Evolutionary conservation across 2,329 filamentous ascomycete species (phyloP), one percentile per base, ranked within the genome.

Genomic region (Fusarium dlaminii): DNA sequence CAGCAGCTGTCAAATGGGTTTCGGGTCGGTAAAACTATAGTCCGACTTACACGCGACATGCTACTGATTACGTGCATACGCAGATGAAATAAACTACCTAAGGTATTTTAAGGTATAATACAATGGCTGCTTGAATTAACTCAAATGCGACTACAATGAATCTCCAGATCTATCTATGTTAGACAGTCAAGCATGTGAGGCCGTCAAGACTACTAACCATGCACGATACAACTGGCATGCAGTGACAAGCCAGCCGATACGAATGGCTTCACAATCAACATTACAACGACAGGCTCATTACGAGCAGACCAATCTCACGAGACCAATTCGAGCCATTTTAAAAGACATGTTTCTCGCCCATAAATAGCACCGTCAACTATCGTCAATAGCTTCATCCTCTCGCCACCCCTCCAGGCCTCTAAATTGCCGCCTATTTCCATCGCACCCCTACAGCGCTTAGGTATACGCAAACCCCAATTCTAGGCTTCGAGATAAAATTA

Each of bases 21-120:
- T 24, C 58, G 67, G 76, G 2, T 4, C 76, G 76, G 76, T 34
- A 11, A 40, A 77, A 72, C 46, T 55, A 75, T 77, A 63, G 14
- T 72, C 71, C 76, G 76, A 74, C 73, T 78, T 74, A 72, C 67
- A 75, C 66, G 45, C 52, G 56, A 74, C 42, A 15, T 13, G 24
- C 14, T 22, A 24, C 32, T 37, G 18, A 40, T 18, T 36, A 48
- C 22, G 18, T 57, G 20, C 30, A 36, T 30, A 12, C 10, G 24
- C 32, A 8, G 27, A 56, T 45, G 27, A 17, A 70, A 36, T 32
- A 43, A 64, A 48, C 36, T 32, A 39, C 17, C 9, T n/a, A 42
- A n/a, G n/a, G n/a, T n/a, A n/a, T n/a, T 22, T 63, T 42, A 51
- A 49, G 27, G 42, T 58, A 32, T 18, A n/a, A 18, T 30, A 56